These are phyloP conservation scores for Coemansia sp. DNA, from an alignment of 192 early-diverging fungal genomes.

Conservation along the genomic window DNA sequence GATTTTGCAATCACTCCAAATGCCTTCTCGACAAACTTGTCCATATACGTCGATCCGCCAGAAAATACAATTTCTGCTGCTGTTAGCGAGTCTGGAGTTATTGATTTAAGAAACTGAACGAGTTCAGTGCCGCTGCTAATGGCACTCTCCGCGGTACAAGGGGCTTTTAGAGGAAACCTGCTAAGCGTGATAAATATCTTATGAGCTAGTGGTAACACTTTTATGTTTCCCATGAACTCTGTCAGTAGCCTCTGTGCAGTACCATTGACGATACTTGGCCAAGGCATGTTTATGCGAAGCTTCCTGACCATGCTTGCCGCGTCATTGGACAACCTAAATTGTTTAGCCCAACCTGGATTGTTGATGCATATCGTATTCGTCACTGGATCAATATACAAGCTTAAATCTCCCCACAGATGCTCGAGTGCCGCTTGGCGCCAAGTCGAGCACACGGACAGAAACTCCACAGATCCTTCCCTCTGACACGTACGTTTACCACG, in stretches of 20 bases:
- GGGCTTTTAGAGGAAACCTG: not conserved
- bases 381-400: not conserved
- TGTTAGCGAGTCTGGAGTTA: not conserved
- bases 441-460: not conserved
- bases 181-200: not conserved
- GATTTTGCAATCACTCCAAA: not conserved
- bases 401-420: not conserved
- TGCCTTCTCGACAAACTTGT: not conserved
- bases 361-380: not conserved
- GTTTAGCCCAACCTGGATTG: not conserved
- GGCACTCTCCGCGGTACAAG: not conserved
- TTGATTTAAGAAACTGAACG: not conserved
- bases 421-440: slow-evolving; percentile 6
- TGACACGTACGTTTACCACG: not conserved
- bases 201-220: not conserved
- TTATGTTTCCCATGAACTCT: not conserved
- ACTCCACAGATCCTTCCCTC: not conserved
- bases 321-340: not conserved
- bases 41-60: not conserved
- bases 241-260: not conserved
- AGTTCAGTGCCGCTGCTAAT: not conserved
- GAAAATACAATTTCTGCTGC: not conserved
- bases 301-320: not conserved
- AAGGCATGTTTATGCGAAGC: not conserved
- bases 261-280: not conserved